Base-by-base conservation (phyloP, 768 basidiomycete genomes). In the Podaxis carcinomalis region DNA sequence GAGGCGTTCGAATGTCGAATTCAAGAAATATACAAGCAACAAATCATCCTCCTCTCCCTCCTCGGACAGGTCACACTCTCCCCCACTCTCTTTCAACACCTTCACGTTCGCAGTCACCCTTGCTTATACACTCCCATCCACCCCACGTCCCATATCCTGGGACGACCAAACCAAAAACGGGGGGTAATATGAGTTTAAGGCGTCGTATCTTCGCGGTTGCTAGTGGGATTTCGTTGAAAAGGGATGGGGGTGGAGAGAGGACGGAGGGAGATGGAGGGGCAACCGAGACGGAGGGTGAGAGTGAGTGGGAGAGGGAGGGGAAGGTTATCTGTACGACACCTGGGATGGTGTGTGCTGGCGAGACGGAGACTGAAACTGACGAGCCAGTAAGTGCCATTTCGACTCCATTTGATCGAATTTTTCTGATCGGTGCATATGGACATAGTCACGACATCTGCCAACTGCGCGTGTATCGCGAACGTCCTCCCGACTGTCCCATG, bases 341-440 rank as follows among this genome's bases (percentile, higher is more conserved):
- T 16, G 87, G 80, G 2, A 75, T 76, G 57, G 67, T 75, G 42
- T 85, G 89, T 63, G 88, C 87, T 27, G 88, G 88, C 5, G 89
- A 91, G 73, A 90, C 90, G 0, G 89, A 92, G 68, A 90, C 90
- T 0, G 90, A 92, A 68, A 78, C 83, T 11, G 89, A 91, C 66
- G 89, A 91, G 67, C 85, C 85, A 37, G 89, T 90, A 68, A 75
- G 88, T 74, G 14, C n/a, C 35, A 52, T 62, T 35, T 28, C 50
- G 25, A 57, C 21, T 54, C 35, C 46, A 44, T 32, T 23, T 51
- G 21, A 62, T 59, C 56, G 13, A 46, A 46, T 11, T 36, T 59
- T 59, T 11, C 44, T 50, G 50, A 46, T 35, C 21, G 46, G 42
- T 53, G n/a, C 44, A 19, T 35, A 10, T 37, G 19, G 2, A 19